These are phyloP conservation scores for Pythium apleroticum DNA, from an alignment of 352 stramenopile genomes.

Conservation along the genomic window DNA sequence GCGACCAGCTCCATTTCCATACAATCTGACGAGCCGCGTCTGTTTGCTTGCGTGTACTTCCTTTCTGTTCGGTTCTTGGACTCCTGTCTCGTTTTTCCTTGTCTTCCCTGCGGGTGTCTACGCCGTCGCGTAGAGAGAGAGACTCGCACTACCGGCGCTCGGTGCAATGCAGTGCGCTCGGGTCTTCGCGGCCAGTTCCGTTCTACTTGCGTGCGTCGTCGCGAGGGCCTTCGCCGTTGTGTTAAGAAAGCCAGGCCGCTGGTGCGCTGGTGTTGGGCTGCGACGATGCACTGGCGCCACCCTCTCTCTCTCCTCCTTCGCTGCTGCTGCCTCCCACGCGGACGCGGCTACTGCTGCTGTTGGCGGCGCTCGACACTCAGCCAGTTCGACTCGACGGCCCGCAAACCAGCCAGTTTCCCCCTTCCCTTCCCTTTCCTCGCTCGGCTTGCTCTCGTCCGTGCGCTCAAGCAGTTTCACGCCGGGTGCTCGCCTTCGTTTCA, in stretches of 20 bases:
- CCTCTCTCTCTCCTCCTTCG: slow-evolving; percentile 2
- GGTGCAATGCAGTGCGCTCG: neutral
- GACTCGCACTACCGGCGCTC: neutral
- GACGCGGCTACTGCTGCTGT: neutral
- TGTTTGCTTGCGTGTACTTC: neutral
- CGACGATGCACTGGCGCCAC: slow-evolving; percentile 20
- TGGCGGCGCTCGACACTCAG: neutral
- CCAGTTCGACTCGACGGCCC: neutral
- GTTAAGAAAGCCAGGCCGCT: neutral
- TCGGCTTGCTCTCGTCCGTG: neutral
- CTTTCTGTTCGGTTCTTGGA: slow-evolving; percentile 8
- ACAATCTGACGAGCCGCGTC: neutral
- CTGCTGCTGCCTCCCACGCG: slow-evolving; percentile 10
- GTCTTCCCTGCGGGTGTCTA: neutral
- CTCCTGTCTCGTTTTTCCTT: neutral
- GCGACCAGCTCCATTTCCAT: slow-evolving; percentile 38
- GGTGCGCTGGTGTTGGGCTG: neutral
- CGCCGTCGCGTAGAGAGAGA: neutral
- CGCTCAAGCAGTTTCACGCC: slow-evolving; percentile 12
- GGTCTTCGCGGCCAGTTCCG: slow-evolving; percentile 12
- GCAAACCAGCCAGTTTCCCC: slow-evolving; percentile 10
- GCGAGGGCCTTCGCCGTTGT: neutral
- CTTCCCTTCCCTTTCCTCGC: slow-evolving; percentile 7
- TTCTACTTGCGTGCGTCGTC: slow-evolving; percentile 15
- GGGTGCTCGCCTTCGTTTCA: slow-evolving; percentile 14